Conservation (phyloP, 2,329 filamentous ascomycete genomes). For the Calonectria pseudoreteaudii region DNA sequence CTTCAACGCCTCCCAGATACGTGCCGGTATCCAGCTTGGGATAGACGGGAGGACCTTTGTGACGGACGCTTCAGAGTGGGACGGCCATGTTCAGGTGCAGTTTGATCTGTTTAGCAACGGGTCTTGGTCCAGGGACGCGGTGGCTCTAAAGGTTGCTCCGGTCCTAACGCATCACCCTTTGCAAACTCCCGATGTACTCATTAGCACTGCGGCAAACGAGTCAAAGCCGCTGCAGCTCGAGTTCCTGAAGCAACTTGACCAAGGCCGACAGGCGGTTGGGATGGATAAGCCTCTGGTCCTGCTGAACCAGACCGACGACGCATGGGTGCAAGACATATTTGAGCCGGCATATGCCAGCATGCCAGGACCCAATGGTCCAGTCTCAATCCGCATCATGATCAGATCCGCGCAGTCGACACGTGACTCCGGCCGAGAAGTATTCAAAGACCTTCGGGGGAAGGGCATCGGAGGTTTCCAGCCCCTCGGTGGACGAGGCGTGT, state of each 20-base stretch:
- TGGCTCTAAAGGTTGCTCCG: slow-evolving; percentile 51
- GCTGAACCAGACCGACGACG: slow-evolving; percentile 43
- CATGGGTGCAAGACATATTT: slow-evolving; percentile 55
- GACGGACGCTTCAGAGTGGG: slow-evolving; percentile 39
- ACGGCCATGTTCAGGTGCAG: slow-evolving; percentile 41
- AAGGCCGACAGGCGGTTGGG: slow-evolving; percentile 22
- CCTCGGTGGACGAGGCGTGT: not conserved
- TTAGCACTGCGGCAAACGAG: slow-evolving; percentile 34
- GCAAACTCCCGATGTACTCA: slow-evolving; percentile 43
- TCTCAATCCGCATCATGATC: slow-evolving; percentile 49
- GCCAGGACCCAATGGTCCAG: slow-evolving; percentile 49
- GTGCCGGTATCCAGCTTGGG: slow-evolving; percentile 48
- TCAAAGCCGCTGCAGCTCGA: slow-evolving; percentile 11
- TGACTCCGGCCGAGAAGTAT: slow-evolving; percentile 46
- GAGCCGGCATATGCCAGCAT: slow-evolving; percentile 54
- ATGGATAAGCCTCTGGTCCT: slow-evolving; percentile 34
- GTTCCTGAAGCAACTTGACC: slow-evolving; percentile 37
- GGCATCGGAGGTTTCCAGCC: slow-evolving; percentile 49
- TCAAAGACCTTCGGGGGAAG: slow-evolving; percentile 45
- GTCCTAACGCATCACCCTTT: slow-evolving; percentile 53
- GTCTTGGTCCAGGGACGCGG: slow-evolving; percentile 36
- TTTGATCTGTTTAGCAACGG: slow-evolving; percentile 45
- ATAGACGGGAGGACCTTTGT: slow-evolving; percentile 50
- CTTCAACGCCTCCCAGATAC: slow-evolving; percentile 45
- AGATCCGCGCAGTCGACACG: slow-evolving; percentile 45